A percentile compares a stretch with the other conserved stretches of the same genome.
Evolutionary conservation across 805 yeast species (phyloP).

Genomic region (Debaryomyces hansenii): DNA sequence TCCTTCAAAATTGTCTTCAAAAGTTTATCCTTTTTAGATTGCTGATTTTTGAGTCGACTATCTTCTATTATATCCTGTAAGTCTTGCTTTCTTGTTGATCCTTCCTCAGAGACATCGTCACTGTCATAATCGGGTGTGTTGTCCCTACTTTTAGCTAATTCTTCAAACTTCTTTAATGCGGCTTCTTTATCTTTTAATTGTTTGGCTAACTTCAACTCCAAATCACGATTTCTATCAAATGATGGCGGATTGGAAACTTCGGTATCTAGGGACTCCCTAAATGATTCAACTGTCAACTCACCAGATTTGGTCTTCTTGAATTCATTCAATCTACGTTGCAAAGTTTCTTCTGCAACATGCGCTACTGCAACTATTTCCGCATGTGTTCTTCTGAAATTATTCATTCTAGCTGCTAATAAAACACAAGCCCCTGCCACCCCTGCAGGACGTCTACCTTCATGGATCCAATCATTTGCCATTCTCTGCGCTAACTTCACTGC

Average conservation of each 20-base stretch:
- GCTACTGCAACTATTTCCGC: slow-evolving; percentile 94
- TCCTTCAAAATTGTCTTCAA: slow-evolving; percentile 30
- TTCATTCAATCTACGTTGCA: slow-evolving; percentile 87
- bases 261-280: slow-evolving; percentile 52
- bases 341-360: slow-evolving; percentile 90
- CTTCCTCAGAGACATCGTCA: slow-evolving; percentile 6
- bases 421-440: slow-evolving; percentile 98
- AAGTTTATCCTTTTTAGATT: slow-evolving; percentile 14
- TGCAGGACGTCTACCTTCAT: slow-evolving; percentile 96
- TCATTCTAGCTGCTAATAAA: slow-evolving; percentile 93
- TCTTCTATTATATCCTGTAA: not conserved
- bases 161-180: slow-evolving; percentile 22
- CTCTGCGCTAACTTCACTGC: slow-evolving; percentile 84
- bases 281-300: slow-evolving; percentile 66
- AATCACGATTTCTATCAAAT: slow-evolving; percentile 58
- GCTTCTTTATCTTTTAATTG: slow-evolving; percentile 22
- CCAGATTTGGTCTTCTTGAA: slow-evolving; percentile 79
- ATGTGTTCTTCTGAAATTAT: slow-evolving; percentile 87
- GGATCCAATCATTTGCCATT: slow-evolving; percentile 95
- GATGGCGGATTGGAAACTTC: slow-evolving; percentile 80
- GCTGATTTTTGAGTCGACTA: slow-evolving; percentile 7
- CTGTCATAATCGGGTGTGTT: slow-evolving; percentile 5
- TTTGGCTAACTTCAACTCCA: slow-evolving; percentile 43
- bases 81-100: not conserved
- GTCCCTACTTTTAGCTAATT: slow-evolving; percentile 12